A percentile compares a stretch with the other conserved stretches of the same genome.
phyloP scores from a whole-genome alignment of 2,329 filamentous ascomycete genomes.

The Colletotrichum eleusines region DNA sequence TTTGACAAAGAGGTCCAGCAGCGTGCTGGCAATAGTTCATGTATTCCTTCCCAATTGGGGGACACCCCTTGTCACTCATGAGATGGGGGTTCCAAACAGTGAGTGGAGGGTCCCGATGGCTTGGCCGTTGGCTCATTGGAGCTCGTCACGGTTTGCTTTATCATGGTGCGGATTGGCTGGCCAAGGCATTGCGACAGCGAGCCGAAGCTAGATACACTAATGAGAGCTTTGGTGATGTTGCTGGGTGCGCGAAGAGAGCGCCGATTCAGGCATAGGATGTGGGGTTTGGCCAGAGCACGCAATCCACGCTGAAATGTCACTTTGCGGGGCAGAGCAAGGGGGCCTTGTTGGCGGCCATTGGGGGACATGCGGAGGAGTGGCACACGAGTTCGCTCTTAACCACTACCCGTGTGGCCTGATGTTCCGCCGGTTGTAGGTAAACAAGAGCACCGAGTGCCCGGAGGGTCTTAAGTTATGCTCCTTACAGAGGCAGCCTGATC shows the following conservation, averaged over 20 bases:
- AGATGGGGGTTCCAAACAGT: neutral
- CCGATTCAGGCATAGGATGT: slow-evolving; percentile 47
- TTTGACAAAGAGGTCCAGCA: slow-evolving; percentile 1
- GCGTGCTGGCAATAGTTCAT: neutral
- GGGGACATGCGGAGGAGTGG: neutral
- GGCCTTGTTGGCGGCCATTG: neutral
- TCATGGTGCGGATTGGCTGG: neutral
- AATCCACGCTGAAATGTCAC: slow-evolving; percentile 47
- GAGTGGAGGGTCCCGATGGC: neutral
- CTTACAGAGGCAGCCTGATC: neutral
- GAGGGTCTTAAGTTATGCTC: neutral
- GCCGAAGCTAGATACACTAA: neutral
- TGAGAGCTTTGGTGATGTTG: neutral
- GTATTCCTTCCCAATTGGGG: neutral
- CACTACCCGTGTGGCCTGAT: neutral
- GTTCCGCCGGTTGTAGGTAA: neutral
- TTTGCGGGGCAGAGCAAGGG: slow-evolving; percentile 39
- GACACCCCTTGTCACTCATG: neutral
- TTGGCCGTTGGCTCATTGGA: neutral
- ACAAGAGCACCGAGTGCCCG: neutral
- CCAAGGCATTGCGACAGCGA: neutral
- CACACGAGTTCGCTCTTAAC: neutral
- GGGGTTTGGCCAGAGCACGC: slow-evolving; percentile 51
- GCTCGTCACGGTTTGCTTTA: neutral
- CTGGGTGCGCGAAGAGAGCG: slow-evolving; percentile 6